These are phyloP conservation scores for sorghum (Sorghum bicolor) DNA, from an alignment of 176 grass and related monocot species.

Conservation along the genomic window Sorghum_bicolor_NCBIv3 NC_012870.2:63733501-63734000, in stretches of 20 bases:
- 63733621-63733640: neutral
- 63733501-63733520: neutral
- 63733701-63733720: neutral
- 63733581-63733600: neutral
- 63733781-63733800: conserved; percentile 20
- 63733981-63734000: neutral
- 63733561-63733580: no score
- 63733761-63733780: neutral
- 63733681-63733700: neutral
- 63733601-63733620: neutral
- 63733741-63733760: neutral
- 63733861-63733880: neutral
- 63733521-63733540: neutral
- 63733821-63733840: neutral
- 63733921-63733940: neutral
- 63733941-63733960: neutral
- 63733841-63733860: neutral
- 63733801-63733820: neutral
- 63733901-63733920: neutral
- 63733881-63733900: neutral
- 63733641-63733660: neutral
- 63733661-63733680: neutral
- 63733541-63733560: neutral
- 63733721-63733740: neutral
- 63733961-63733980: neutral